Percentiles rank a stretch among this genome's conserved stretches.
These are phyloP conservation scores for Russula dissimulans DNA, from an alignment of 768 basidiomycete genomes.

Conservation along the genomic window DNA sequence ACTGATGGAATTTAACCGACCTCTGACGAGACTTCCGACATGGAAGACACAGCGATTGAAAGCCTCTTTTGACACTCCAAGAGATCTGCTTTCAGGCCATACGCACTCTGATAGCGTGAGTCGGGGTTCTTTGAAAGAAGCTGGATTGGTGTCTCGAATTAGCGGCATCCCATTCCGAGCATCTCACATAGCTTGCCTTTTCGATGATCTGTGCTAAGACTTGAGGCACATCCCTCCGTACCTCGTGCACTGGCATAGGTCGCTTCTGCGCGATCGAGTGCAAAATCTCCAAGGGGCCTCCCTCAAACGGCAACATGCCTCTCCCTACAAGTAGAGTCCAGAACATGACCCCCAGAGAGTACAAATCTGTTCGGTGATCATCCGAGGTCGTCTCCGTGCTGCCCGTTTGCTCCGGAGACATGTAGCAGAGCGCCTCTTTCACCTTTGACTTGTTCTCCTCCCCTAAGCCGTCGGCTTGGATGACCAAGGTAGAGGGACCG, in stretches of 20 bases:
- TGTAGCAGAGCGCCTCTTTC: conserved; percentile 66
- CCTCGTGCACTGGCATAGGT: conserved; percentile 68
- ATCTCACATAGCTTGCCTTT: conserved; percentile 34
- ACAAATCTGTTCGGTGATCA: conserved; percentile 67
- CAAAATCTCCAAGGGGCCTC: conserved; percentile 45
- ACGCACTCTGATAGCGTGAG: conserved; percentile 59
- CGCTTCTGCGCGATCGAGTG: conserved; percentile 65
- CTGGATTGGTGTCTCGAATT: conserved; percentile 27
- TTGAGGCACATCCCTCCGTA: conserved; percentile 61
- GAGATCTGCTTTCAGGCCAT: conserved; percentile 58
- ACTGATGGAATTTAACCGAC: conserved; percentile 25
- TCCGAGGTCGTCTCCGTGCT: conserved; percentile 63
- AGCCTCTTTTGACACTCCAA: conserved; percentile 59
- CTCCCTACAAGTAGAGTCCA: conserved; percentile 69
- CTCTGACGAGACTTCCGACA: conserved; percentile 49
- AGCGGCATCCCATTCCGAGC: background rate
- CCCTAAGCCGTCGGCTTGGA: conserved; percentile 41
- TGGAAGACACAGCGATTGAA: conserved; percentile 47
- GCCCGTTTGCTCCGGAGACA: conserved; percentile 70
- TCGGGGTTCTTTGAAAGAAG: conserved; percentile 63
- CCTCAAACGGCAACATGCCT: conserved; percentile 34
- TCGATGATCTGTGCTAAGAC: conserved; percentile 64
- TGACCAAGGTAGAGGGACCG: conserved; percentile 60
- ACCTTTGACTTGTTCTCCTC: conserved; percentile 59
- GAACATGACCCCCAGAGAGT: conserved; percentile 63